Percentiles rank a stretch among this genome's conserved stretches.
These are phyloP conservation scores for Williopsis jadinii DNA, from an alignment of 1,139 yeast genomes.

Conservation along the genomic window DNA sequence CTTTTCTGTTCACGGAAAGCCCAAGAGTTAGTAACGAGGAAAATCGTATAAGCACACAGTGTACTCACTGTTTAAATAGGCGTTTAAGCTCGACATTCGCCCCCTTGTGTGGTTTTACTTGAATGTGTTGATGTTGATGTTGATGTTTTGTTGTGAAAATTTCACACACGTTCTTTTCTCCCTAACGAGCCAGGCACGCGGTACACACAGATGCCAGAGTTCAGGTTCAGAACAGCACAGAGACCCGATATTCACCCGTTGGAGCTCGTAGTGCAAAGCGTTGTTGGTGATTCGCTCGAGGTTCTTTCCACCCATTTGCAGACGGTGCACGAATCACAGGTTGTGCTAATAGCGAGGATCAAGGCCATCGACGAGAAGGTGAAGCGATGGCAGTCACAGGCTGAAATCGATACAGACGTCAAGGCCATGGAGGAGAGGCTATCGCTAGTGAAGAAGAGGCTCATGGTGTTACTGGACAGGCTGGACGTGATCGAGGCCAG, in stretches of 20 bases:
- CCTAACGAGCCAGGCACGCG: no score
- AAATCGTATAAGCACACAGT: neutral
- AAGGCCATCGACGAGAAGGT: slow-evolving; percentile 23
- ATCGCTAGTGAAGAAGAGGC: slow-evolving; percentile 28
- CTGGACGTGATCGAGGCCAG: slow-evolving; percentile 32
- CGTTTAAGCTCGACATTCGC: slow-evolving; percentile 19
- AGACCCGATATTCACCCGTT: slow-evolving; percentile 40
- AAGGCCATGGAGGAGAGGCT: slow-evolving; percentile 30
- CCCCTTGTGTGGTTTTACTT: no score
- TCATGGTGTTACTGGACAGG: slow-evolving; percentile 28
- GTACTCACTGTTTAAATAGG: slow-evolving; percentile 18
- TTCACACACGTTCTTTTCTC: no score
- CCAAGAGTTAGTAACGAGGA: no score
- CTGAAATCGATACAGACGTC: slow-evolving; percentile 13
- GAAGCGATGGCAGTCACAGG: slow-evolving; percentile 12
- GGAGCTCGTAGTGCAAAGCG: slow-evolving; percentile 48
- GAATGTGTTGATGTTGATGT: no score
- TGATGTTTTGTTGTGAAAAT: no score
- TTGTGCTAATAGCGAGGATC: slow-evolving; percentile 43
- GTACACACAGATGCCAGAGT: slow-evolving; percentile 2
- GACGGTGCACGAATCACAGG: slow-evolving; percentile 49
- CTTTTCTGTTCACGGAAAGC: slow-evolving; percentile 9
- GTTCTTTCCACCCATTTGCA: slow-evolving; percentile 43
- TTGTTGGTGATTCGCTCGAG: slow-evolving; percentile 48
- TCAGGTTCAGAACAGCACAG: slow-evolving; percentile 5